phyloP scores from a whole-genome alignment of 768 basidiomycete species.

The Amanita phalloides region DNA sequence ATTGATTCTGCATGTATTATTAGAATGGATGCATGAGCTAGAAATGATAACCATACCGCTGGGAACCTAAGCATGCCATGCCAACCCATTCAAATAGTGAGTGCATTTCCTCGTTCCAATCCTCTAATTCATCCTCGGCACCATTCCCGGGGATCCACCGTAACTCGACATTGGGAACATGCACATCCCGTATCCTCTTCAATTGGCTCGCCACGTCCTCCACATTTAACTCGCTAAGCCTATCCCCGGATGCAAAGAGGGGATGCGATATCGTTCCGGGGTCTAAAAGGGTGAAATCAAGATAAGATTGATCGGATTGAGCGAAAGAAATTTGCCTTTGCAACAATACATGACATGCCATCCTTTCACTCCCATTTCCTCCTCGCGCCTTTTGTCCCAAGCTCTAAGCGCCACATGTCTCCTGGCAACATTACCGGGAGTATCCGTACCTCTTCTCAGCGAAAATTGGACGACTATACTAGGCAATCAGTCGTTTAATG shows the following conservation, averaged over 20 bases:
- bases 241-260: background rate
- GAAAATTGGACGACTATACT: slow-evolving; percentile 36
- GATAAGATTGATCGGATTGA: background rate
- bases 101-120: slow-evolving; percentile 35
- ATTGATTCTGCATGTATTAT: slow-evolving; percentile 31
- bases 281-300: slow-evolving; percentile 1
- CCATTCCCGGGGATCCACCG: slow-evolving; percentile 3
- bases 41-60: slow-evolving; percentile 32
- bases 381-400: slow-evolving; percentile 39
- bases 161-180: slow-evolving; percentile 24
- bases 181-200: slow-evolving; percentile 21
- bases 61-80: slow-evolving; percentile 54
- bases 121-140: slow-evolving; percentile 28
- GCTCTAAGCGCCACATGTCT: slow-evolving; percentile 27
- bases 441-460: slow-evolving; percentile 27
- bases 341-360: slow-evolving; percentile 39
- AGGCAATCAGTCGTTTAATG: background rate
- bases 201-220: slow-evolving; percentile 16
- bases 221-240: slow-evolving; percentile 7
- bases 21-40: slow-evolving; percentile 1
- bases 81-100: slow-evolving; percentile 66
- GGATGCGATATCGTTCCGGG: slow-evolving; percentile 13
- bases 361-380: slow-evolving; percentile 14
- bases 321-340: slow-evolving; percentile 11
- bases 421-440: slow-evolving; percentile 24